phyloP scores from a whole-genome alignment of 2,329 filamentous ascomycete species.

The Aschersonia sp. region DNA sequence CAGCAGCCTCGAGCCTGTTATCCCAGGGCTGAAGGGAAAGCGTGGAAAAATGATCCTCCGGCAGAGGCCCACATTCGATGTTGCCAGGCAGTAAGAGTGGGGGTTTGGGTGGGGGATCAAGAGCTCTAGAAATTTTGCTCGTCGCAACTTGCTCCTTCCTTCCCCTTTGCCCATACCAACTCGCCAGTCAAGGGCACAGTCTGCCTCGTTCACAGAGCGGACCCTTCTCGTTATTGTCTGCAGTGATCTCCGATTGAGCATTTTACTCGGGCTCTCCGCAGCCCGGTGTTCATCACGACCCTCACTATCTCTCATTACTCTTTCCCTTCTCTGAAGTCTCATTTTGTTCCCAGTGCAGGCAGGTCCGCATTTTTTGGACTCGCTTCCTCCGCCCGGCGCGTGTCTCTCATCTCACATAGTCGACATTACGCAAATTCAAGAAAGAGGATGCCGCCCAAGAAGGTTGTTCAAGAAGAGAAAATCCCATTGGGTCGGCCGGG shows the following conservation, averaged over 20 bases:
- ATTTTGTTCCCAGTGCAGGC: slow-evolving; percentile 45
- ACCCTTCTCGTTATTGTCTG: too few species aligned
- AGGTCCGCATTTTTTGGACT: slow-evolving; percentile 46
- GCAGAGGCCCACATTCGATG: too few species aligned
- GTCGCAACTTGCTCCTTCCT: slow-evolving; percentile 8
- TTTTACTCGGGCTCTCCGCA: too few species aligned
- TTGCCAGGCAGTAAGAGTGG: neutral
- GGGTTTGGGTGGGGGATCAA: neutral
- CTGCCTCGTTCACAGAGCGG: neutral
- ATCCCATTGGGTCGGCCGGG: slow-evolving; percentile 87
- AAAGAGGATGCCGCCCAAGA: slow-evolving; percentile 90
- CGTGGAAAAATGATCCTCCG: too few species aligned
- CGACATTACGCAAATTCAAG: slow-evolving; percentile 47
- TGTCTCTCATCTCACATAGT: slow-evolving; percentile 32
- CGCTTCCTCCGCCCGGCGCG: slow-evolving; percentile 37
- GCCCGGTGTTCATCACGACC: neutral
- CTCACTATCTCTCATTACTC: slow-evolving; percentile 18
- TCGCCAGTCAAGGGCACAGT: slow-evolving; percentile 3
- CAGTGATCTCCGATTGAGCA: too few species aligned
- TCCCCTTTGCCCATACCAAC: slow-evolving; percentile 4
- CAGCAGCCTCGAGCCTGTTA: too few species aligned
- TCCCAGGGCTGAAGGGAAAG: too few species aligned
- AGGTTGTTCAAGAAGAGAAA: slow-evolving; percentile 84
- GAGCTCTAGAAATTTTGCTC: slow-evolving; percentile 12
- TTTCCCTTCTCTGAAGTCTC: slow-evolving; percentile 39